A percentile compares a stretch with the other conserved stretches of the same genome.
Evolutionary conservation across 257 asterid genomes (phyloP).

Genomic region (Cruciata laevipes): DNA sequence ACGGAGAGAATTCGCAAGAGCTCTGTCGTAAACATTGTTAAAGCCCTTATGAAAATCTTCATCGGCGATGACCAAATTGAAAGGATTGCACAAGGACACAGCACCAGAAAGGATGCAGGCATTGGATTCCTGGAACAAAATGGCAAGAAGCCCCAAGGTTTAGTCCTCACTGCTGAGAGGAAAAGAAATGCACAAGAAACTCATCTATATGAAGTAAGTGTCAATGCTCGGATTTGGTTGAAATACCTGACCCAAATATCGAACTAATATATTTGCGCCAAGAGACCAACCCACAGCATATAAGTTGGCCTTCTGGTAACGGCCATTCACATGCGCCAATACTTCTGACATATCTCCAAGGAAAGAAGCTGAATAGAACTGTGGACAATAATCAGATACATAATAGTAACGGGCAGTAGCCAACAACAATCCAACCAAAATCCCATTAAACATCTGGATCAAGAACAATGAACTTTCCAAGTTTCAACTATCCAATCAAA

Average conservation of each 20-base stretch:
- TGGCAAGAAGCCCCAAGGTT: too few relatives aligned
- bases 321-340: constrained; percentile 53
- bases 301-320: constrained; percentile 68
- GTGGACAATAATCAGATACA: constrained; percentile 28
- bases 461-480: neutral
- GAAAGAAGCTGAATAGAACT: constrained; percentile 98
- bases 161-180: too few relatives aligned
- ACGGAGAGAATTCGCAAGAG: constrained; percentile 75
- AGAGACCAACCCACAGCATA: constrained; percentile 97
- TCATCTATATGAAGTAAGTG: neutral
- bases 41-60: constrained; percentile 96
- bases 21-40: constrained; percentile 79
- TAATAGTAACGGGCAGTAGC: neutral
- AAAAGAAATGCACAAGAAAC: neutral
- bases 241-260: constrained; percentile 77
- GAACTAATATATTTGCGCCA: constrained; percentile 94
- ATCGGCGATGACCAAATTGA: constrained; percentile 83
- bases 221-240: constrained; percentile 1
- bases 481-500: neutral
- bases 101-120: constrained; percentile 91
- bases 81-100: constrained; percentile 90
- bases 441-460: neutral
- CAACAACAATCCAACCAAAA: neutral
- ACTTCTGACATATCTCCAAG: constrained; percentile 85
- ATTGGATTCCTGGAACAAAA: constrained; percentile 59